Base-by-base conservation (phyloP, 139 green algal species). In the Chlorella sorokiniana region DNA sequence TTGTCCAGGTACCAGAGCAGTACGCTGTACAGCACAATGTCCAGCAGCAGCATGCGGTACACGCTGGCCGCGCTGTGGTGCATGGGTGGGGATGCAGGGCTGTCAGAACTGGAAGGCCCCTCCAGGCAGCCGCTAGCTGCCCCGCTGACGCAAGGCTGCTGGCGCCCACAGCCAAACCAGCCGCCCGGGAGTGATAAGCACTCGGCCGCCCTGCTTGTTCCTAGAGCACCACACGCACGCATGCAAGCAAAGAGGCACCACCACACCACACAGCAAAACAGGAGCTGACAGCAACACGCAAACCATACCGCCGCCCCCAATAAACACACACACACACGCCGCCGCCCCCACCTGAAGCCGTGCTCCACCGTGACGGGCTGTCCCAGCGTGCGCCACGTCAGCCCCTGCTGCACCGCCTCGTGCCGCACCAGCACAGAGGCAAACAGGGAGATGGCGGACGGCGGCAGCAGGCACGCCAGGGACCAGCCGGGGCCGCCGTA, bases 1-100 rank as follows among this genome's bases (percentile, higher is more conserved):
- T 93, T 88, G 71, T 95, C 92, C 33, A 91, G 77, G 78, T 95
- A 95, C 86, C 88, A 92, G 1, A 88, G 88, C 37, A 94, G 81
- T 2, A 77, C 44, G 29, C 29, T 69, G 69, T 88, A 96, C 44
- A 95, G 71, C 27, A 89, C 44, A 4, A 93, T 71, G 45, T 96
- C 93, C 56, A 91, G 41, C 6, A 82, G 64, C 56, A 96, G 86
- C 78, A 95, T 88, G 63, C 37, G 41, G 65, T 94, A 85, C 31
- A 95, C 84, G 40, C 42, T 85, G 29, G 54, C 81, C 1, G 86
- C 88, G 62, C 82, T 91, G 77, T 64, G 33, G 31, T 18, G n/a
- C n/a, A 56, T 37, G 33, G 16, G 8, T 51, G 35, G 48, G 9
- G 8, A 27, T 3, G 41, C 27, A 62, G 42, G 2, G 52, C n/a